These are phyloP conservation scores for Metarhizium sp. DNA, from an alignment of 2,329 filamentous ascomycete genomes.

Conservation along the genomic window DNA sequence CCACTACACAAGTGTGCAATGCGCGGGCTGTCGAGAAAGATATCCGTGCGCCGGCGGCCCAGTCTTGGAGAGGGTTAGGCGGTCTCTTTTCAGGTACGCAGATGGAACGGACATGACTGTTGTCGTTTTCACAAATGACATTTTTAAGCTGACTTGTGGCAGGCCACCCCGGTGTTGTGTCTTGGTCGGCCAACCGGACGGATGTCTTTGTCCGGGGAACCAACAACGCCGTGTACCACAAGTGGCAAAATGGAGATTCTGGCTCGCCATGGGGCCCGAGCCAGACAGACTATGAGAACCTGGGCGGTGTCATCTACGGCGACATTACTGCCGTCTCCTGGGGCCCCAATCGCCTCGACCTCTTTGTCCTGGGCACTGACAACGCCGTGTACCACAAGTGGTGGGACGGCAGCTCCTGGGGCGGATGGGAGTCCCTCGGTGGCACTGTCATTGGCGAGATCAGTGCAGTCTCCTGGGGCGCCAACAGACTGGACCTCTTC, in stretches of 20 bases:
- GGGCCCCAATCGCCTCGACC: constrained; percentile 14
- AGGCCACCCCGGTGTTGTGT: constrained; percentile 15
- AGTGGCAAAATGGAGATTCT: constrained; percentile 2
- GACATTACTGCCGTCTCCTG: constrained; percentile 15
- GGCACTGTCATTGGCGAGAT: constrained; percentile 17
- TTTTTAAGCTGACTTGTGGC: not conserved
- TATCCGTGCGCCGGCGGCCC: too few species aligned
- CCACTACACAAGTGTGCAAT: too few species aligned
- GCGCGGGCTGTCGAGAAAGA: too few species aligned
- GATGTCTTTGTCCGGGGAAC: constrained; percentile 19
- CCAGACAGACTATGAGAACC: constrained; percentile 9
- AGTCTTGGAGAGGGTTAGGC: too few species aligned
- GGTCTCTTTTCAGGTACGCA: too few species aligned
- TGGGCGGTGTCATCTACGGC: constrained; percentile 9
- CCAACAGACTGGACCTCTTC: constrained; percentile 18
- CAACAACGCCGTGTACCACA: constrained; percentile 10
- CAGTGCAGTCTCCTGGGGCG: constrained; percentile 16
- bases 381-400: constrained; percentile 14
- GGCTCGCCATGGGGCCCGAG: constrained; percentile 1
- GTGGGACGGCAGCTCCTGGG: constrained; percentile 11
- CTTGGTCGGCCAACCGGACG: constrained; percentile 15
- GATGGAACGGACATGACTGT: too few species aligned
- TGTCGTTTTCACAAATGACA: too few species aligned
- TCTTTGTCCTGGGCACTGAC: constrained; percentile 14
- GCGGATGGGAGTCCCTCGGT: constrained; percentile 16